Evolutionary conservation across 768 basidiomycete genomes (phyloP), one percentile per base, ranked within the genome.

Genomic region (Filobasidium floriforme): DNA sequence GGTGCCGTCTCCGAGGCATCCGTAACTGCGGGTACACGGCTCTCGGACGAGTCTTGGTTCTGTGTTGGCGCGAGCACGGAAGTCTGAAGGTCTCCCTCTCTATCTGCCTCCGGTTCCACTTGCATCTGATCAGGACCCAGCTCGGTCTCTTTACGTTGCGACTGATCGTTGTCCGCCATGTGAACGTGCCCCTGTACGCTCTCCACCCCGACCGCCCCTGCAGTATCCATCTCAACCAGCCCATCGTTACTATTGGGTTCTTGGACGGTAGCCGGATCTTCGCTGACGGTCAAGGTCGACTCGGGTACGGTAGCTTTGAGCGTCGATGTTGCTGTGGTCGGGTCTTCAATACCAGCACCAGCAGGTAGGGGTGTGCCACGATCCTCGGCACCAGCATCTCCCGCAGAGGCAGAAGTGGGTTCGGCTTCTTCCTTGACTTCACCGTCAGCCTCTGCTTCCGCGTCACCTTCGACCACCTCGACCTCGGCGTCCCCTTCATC

Each of bases 401-500:
- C 32, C 32, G 32, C 32, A 37, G 32, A 37, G 32, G 32, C 32
- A 37, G 32, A 37, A 37, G 32, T 37, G 9, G 32, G 32, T 37
- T 49, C 46, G 46, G 22, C 22, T 49, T 22, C 46, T 15, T 15
- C 15, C 18, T 49, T 49, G 46, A 49, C 46, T 49, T 18, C 22
- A 6, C 18, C 18, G 18, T 15, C 15, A 3, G 46, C 46, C 22
- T 49, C 46, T 22, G 46, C 46, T 49, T 49, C 46, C 14, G 12
- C 46, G 15, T 49, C 63, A 26, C 29, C 37, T 14, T 59, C 63
- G 41, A 44, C 41, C 1, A 43, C 57, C 18, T 65, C 24, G 12
- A 44, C 57, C 24, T 60, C 64, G 18, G 28, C 46, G 22, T 63
- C 62, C 28, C 43, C 63, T 12, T 65, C 63, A 15, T 29, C 52